These are phyloP conservation scores for Alternaria ethzedia DNA, from an alignment of 2,329 filamentous ascomycete genomes.

Conservation along the genomic window DNA sequence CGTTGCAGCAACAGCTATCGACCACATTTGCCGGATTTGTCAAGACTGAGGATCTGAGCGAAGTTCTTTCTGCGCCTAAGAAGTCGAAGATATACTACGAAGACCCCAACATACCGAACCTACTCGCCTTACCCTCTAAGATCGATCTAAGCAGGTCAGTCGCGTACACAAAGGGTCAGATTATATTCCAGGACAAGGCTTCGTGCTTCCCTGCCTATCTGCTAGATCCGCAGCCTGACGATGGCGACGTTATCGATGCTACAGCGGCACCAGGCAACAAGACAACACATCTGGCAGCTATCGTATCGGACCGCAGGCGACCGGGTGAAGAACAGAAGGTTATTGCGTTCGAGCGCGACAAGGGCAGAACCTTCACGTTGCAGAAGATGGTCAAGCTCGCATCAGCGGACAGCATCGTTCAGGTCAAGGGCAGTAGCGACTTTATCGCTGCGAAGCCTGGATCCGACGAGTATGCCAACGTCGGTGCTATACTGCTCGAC, in stretches of 20 bases:
- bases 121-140: slow-evolving; percentile 77
- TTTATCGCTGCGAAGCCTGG: slow-evolving; percentile 78
- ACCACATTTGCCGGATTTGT: slow-evolving; percentile 74
- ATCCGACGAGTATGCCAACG: slow-evolving; percentile 66
- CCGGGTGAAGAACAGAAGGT: slow-evolving; percentile 57
- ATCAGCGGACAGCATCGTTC: slow-evolving; percentile 70
- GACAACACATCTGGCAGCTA: slow-evolving; percentile 87
- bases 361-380: slow-evolving; percentile 73
- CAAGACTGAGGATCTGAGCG: slow-evolving; percentile 61
- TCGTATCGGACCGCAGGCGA: slow-evolving; percentile 60
- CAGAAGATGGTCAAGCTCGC: slow-evolving; percentile 84
- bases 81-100: slow-evolving; percentile 65
- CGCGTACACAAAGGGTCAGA: slow-evolving; percentile 75
- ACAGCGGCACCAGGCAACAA: slow-evolving; percentile 98
- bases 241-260: slow-evolving; percentile 85
- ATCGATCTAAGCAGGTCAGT: slow-evolving; percentile 74
- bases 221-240: slow-evolving; percentile 69
- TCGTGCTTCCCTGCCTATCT: slow-evolving; percentile 96
- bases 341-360: slow-evolving; percentile 81
- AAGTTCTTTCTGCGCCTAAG: slow-evolving; percentile 57
- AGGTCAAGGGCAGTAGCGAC: slow-evolving; percentile 76
- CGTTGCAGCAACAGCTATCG: slow-evolving; percentile 72
- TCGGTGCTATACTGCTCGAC: slow-evolving; percentile 84
- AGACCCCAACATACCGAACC: slow-evolving; percentile 82
- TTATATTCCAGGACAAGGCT: slow-evolving; percentile 95